Evolutionary conservation across 169 alveolate species (phyloP).

Genomic region (Neospora caninum): DNA sequence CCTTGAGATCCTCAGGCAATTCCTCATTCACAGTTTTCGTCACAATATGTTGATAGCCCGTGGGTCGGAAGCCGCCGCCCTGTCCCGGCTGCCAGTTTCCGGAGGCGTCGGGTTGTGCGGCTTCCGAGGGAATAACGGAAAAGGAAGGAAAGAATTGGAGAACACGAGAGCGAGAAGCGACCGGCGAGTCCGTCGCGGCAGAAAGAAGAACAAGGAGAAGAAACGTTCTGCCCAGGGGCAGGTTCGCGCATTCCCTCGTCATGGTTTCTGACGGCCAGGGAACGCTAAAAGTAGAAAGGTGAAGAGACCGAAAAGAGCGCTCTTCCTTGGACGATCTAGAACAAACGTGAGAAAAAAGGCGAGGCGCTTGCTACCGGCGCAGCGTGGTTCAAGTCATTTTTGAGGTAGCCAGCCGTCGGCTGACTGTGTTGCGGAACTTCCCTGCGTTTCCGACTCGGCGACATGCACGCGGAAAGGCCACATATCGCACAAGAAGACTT

Average conservation of each 20-base stretch:
- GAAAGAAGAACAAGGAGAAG: background rate
- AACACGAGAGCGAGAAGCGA: background rate
- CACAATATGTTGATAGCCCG: background rate
- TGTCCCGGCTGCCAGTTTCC: background rate
- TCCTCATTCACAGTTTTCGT: background rate
- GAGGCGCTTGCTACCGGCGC: background rate
- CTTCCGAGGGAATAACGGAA: background rate
- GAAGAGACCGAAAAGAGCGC: background rate
- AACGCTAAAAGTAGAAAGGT: background rate
- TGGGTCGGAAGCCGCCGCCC: background rate
- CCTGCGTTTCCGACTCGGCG: too few relatives aligned
- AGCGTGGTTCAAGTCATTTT: background rate
- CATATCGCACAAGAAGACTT: too few relatives aligned
- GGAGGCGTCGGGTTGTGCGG: background rate
- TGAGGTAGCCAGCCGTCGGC: background rate
- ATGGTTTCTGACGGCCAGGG: background rate
- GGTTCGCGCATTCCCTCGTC: background rate
- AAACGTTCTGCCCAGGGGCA: background rate
- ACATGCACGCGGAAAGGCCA: too few relatives aligned
- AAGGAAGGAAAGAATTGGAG: background rate
- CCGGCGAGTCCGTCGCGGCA: background rate
- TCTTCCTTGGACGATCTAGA: background rate
- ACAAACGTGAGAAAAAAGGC: background rate
- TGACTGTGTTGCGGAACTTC: too few relatives aligned
- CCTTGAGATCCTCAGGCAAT: too few relatives aligned